Conservation (phyloP, 257 asterid species). For the Oldenlandia corymbosa region DNA sequence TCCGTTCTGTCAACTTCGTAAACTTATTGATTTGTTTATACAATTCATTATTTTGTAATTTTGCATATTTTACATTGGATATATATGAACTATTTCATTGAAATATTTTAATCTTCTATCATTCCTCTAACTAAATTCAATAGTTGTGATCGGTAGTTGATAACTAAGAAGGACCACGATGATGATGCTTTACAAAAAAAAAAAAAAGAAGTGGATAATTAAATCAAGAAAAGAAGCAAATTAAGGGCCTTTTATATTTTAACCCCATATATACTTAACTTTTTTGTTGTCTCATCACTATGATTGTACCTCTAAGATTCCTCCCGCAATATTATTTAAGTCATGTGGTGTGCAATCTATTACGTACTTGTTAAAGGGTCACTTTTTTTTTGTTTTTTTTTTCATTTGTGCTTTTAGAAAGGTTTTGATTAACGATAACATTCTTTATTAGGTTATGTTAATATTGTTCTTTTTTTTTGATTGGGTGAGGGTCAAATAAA, state of each 20-base stretch:
- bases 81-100: too few relatives aligned
- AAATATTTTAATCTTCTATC: too few relatives aligned
- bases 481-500: not conserved
- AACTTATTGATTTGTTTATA: too few relatives aligned
- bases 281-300: conserved; percentile 1
- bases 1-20: too few relatives aligned
- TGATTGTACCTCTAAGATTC: conserved; percentile 14
- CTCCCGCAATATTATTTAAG: conserved; percentile 10
- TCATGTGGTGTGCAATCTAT: conserved; percentile 7
- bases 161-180: too few relatives aligned
- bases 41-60: too few relatives aligned
- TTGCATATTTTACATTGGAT: too few relatives aligned
- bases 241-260: not conserved
- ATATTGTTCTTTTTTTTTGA: not conserved
- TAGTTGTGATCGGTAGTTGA: too few relatives aligned
- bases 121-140: too few relatives aligned
- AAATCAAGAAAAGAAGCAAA: not conserved
- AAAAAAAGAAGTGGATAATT: too few relatives aligned
- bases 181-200: too few relatives aligned
- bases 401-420: conserved; percentile 14
- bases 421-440: conserved; percentile 30
- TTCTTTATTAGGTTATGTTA: conserved; percentile 25
- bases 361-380: conserved; percentile 14
- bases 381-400: too few relatives aligned
- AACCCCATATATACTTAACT: not conserved